These are phyloP conservation scores for Rugonectria rugulosa DNA, from an alignment of 2,329 filamentous ascomycete genomes.

Conservation along the genomic window DNA sequence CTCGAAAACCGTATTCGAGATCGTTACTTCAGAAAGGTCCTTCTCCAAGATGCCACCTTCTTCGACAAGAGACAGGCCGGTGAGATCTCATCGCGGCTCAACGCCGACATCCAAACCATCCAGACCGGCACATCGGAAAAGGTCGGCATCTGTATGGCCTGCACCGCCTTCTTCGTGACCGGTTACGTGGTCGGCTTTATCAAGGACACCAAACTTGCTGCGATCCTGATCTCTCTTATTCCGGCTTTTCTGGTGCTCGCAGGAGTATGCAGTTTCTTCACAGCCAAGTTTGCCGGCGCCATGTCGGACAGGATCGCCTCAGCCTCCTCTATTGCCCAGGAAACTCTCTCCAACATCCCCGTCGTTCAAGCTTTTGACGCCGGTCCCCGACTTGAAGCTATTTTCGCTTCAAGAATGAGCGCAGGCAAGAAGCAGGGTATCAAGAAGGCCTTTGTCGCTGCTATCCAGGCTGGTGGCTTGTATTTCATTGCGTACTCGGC, in stretches of 20 bases:
- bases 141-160: conserved; percentile 69
- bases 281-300: conserved; percentile 57
- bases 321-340: conserved; percentile 69
- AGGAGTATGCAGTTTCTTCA: conserved; percentile 61
- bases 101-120: conserved; percentile 71
- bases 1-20: conserved; percentile 69
- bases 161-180: conserved; percentile 70
- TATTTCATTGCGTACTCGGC: conserved; percentile 74
- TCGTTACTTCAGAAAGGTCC: conserved; percentile 63
- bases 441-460: conserved; percentile 65
- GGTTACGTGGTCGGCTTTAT: conserved; percentile 73
- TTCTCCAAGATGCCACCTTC: conserved; percentile 68
- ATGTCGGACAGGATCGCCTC: conserved; percentile 62
- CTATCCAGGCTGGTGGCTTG: conserved; percentile 65
- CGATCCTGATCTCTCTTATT: conserved; percentile 68
- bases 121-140: conserved; percentile 76
- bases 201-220: conserved; percentile 67
- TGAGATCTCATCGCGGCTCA: conserved; percentile 69
- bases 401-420: conserved; percentile 62
- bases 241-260: conserved; percentile 70
- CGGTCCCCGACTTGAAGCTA: conserved; percentile 63
- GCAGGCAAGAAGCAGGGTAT: conserved; percentile 59
- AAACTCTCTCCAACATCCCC: conserved; percentile 65
- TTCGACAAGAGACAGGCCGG: conserved; percentile 70
- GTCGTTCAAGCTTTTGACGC: conserved; percentile 72